Conservation (phyloP, 2,329 filamentous ascomycete genomes). For the Fusarium sp. region DNA sequence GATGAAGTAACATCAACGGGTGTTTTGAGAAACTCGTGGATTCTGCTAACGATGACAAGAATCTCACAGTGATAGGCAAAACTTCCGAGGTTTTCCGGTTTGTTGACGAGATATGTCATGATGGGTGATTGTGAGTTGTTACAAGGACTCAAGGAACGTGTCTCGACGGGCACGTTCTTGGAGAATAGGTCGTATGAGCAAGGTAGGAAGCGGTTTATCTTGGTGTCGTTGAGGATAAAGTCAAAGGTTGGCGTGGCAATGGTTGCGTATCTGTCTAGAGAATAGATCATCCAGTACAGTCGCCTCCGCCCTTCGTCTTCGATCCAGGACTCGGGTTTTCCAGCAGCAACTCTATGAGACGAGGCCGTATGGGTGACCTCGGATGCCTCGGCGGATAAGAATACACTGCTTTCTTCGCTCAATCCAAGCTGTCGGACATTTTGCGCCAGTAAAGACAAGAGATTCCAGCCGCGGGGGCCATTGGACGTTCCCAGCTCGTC, state of each 20-base stretch:
- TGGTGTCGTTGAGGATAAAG: slow-evolving; percentile 54
- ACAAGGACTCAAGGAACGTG: slow-evolving; percentile 46
- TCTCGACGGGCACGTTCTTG: slow-evolving; percentile 56
- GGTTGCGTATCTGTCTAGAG: slow-evolving; percentile 57
- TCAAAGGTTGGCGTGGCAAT: slow-evolving; percentile 55
- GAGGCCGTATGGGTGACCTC: slow-evolving; percentile 50
- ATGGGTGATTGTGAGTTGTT: slow-evolving; percentile 41
- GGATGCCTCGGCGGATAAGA: slow-evolving; percentile 48
- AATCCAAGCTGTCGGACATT: slow-evolving; percentile 54
- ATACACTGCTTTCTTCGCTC: slow-evolving; percentile 54
- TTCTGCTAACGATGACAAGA: slow-evolving; percentile 55
- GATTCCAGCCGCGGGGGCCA: slow-evolving; percentile 56
- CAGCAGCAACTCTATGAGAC: slow-evolving; percentile 48
- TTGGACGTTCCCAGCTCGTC: slow-evolving; percentile 58
- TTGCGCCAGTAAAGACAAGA: slow-evolving; percentile 53
- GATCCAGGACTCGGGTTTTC: slow-evolving; percentile 56
- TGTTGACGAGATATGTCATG: slow-evolving; percentile 48
- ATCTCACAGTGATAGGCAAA: slow-evolving; percentile 60
- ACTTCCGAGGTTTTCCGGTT: slow-evolving; percentile 56
- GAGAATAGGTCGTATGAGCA: slow-evolving; percentile 59
- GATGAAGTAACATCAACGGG: slow-evolving; percentile 54
- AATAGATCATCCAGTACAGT: slow-evolving; percentile 59
- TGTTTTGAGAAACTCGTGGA: slow-evolving; percentile 56
- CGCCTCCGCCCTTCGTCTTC: slow-evolving; percentile 57
- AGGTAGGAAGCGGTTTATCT: slow-evolving; percentile 55